phyloP scores from a whole-genome alignment of 1,139 yeast genomes.

The Candida pseudoviswanathii region DNA sequence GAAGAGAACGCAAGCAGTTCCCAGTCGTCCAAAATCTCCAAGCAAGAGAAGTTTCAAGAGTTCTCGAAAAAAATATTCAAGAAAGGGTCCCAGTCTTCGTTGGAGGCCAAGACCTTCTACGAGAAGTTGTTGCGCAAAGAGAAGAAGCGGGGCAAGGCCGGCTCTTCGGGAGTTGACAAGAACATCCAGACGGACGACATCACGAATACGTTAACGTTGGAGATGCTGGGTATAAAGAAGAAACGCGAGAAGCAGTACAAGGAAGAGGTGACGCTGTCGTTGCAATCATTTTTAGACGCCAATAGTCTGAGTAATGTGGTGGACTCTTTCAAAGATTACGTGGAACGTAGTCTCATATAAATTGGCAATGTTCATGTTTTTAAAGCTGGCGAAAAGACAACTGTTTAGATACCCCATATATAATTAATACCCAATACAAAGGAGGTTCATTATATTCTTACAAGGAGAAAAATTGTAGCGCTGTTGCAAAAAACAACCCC shows the following conservation, averaged over 20 bases:
- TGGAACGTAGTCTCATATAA: slow-evolving; percentile 7
- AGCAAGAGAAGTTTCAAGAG: slow-evolving; percentile 7
- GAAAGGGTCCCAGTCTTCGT: background rate
- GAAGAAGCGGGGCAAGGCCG: background rate
- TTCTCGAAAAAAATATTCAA: slow-evolving; percentile 5
- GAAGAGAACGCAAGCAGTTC: slow-evolving; percentile 7
- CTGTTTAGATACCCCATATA: background rate
- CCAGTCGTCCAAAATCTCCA: slow-evolving; percentile 4
- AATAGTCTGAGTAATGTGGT: slow-evolving; percentile 3
- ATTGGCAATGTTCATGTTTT: background rate
- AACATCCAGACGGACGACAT: slow-evolving; percentile 6
- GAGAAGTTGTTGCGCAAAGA: slow-evolving; percentile 5
- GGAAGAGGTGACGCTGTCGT: slow-evolving; percentile 4
- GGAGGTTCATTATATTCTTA: background rate
- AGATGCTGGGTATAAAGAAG: background rate
- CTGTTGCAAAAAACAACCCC: background rate
- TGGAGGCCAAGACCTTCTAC: slow-evolving; percentile 1
- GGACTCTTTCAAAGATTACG: slow-evolving; percentile 7
- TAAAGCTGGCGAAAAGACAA: background rate
- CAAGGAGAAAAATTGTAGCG: background rate
- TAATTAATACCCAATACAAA: background rate
- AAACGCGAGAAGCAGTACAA: slow-evolving; percentile 2
- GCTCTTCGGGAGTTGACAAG: background rate
- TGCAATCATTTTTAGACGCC: slow-evolving; percentile 3
- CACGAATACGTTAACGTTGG: slow-evolving; percentile 2